Evolutionary conservation across 225 moss, liverwort and hornwort genomes (phyloP).

Genomic region (Neckera pumila): DNA sequence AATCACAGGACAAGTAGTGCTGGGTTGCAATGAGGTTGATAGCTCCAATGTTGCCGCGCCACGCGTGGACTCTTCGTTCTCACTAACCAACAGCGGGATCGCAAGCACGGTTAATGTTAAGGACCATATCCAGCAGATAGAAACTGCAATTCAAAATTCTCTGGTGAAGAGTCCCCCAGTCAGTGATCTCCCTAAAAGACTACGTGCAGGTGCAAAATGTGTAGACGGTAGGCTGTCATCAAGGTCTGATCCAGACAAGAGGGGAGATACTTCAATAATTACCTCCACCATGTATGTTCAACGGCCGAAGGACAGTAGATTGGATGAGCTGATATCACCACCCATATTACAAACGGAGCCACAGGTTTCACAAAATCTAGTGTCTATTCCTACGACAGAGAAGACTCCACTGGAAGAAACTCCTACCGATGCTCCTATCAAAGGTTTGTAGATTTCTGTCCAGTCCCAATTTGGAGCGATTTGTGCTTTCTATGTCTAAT

Average conservation of each 20-base stretch:
- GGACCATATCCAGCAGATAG: conserved; percentile 37
- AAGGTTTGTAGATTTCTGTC: conserved; percentile 14
- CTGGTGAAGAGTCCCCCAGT: conserved; percentile 2
- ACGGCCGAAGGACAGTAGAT: conserved; percentile 7
- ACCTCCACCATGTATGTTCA: conserved; percentile 16
- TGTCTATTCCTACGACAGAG: background rate
- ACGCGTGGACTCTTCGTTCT: background rate
- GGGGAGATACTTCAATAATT: conserved; percentile 16
- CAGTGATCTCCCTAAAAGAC: conserved; percentile 6
- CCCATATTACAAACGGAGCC: background rate
- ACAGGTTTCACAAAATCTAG: background rate
- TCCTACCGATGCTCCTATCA: conserved; percentile 6
- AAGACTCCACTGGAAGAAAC: background rate
- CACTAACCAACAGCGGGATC: background rate
- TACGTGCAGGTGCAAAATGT: conserved; percentile 9
- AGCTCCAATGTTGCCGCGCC: background rate
- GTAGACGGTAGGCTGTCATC: background rate
- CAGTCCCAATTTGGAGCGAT: background rate
- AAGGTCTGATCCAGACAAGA: conserved; percentile 2
- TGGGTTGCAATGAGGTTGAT: conserved; percentile 7
- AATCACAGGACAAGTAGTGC: conserved; percentile 10
- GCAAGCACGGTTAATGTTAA: conserved; percentile 9
- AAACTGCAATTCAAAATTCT: conserved; percentile 25
- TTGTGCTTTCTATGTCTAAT: background rate
- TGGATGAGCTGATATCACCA: conserved; percentile 4